Base-by-base conservation (phyloP, 768 basidiomycete species). In the Hericium erinaceus region DNA sequence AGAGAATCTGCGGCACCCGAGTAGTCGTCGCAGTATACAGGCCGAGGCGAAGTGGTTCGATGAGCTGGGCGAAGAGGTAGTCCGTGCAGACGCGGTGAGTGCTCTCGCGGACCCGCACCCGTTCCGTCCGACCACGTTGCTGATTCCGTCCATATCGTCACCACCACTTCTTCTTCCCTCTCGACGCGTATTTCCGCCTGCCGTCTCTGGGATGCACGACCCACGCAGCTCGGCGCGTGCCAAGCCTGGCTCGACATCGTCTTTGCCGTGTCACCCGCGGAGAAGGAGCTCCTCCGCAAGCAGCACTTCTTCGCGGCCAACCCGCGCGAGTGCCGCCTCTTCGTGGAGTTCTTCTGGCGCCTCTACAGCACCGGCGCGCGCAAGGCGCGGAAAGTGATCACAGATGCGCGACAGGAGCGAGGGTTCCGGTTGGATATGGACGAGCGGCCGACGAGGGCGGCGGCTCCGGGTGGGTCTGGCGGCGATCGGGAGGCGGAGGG, bases 331-430 rank as follows among this genome's bases (percentile, higher is more conserved):
- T 44, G 57, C 44, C 39, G 60, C 22, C n/a, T 65, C 10, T 70
- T 70, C 59, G 60, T 69, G 44, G 56, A 55, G 44, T 46, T 46
- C 44, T 46, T 46, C 44, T 46, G 44, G 44, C 33, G 67, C 67
- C 55, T 69, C 64, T 56, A 60, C 18, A 20, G 9, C 24, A 37
- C 51, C 0, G 20, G 50, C 5, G 41, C 20, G 15, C 15, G 2
- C 15, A 54, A n/a, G 48, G 56, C 38, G 60, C 53, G 55, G 58
- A 62, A 58, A 58, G 64, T 16, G 57, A 52, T 16, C 33, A 48
- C 20, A 15, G 41, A 18, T 12, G 41, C 41, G 12, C 18, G 16
- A 12, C 41, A 44, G 16, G 41, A 18, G 41, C 41, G 13, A 12
- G 16, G 41, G 2, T 33, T 33, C 33, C 9, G 33, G 33, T 33